Percentiles rank a stretch among this genome's conserved stretches.
Evolutionary conservation across 352 stramenopile species (phyloP).

Genomic region (Pythium aquatile): DNA sequence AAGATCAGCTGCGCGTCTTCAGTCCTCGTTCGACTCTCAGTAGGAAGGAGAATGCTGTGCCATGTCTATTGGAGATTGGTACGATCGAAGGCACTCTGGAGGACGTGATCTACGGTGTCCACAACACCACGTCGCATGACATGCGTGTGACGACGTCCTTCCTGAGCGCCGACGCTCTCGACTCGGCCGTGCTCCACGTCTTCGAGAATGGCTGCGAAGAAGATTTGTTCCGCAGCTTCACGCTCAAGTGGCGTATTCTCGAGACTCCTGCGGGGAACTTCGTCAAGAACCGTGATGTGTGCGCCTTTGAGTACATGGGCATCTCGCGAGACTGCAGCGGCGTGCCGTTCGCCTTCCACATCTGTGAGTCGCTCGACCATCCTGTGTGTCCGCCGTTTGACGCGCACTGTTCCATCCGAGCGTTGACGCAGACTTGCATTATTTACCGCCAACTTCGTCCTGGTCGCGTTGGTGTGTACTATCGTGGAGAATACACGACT

Average conservation of each 20-base stretch:
- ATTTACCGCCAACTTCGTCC: conserved; percentile 23
- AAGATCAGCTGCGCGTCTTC: conserved; percentile 27
- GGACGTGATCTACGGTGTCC: conserved; percentile 28
- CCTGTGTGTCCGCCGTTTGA: conserved; percentile 24
- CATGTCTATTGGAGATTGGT: conserved; percentile 23
- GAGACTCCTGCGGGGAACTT: conserved; percentile 15
- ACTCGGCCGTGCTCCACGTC: conserved; percentile 24
- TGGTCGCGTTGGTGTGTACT: conserved; percentile 21
- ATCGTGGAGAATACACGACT: conserved; percentile 10
- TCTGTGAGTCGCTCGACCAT: conserved; percentile 24
- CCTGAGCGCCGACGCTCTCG: conserved; percentile 20
- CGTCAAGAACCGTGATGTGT: conserved; percentile 25
- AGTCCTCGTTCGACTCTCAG: background rate
- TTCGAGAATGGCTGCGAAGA: conserved; percentile 18
- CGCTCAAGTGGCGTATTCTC: conserved; percentile 29
- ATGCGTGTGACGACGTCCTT: conserved; percentile 25
- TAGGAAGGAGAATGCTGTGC: background rate
- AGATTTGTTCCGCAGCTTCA: conserved; percentile 21
- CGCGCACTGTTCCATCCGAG: conserved; percentile 15
- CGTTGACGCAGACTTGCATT: conserved; percentile 15
- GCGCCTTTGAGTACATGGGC: conserved; percentile 31
- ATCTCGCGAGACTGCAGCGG: conserved; percentile 17
- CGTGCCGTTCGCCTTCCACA: conserved; percentile 25
- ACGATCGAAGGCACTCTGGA: conserved; percentile 30
- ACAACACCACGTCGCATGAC: conserved; percentile 20